Percentiles rank a stretch among this genome's conserved stretches.
Evolutionary conservation across 31 red algal species (phyloP).

Genomic region (Odonthalia washingtoniensis): DNA sequence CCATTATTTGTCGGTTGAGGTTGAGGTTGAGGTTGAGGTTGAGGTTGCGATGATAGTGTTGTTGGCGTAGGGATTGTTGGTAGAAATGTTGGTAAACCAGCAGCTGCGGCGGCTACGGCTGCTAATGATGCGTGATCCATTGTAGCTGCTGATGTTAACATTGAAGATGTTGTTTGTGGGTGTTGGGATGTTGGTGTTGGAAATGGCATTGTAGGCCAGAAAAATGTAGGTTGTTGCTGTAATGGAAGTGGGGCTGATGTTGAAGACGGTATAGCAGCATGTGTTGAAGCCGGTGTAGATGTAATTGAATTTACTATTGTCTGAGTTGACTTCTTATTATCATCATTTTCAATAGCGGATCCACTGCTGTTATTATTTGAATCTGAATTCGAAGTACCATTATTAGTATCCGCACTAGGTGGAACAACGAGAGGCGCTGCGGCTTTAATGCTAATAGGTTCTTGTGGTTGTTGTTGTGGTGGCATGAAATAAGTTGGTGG

Average conservation of each 20-base stretch:
- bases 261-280: not conserved
- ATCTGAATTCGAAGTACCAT: not conserved
- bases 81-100: not conserved
- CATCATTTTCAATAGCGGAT: not conserved
- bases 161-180: not conserved
- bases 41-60: not conserved
- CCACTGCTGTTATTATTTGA: not conserved
- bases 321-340: not conserved
- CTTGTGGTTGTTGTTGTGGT: not conserved
- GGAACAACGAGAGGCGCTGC: not conserved
- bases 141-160: not conserved
- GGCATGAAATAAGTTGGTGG: not conserved
- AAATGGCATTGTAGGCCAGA: conserved; percentile 1
- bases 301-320: not conserved
- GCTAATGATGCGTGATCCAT: not conserved
- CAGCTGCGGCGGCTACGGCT: not conserved
- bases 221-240: not conserved
- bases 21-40: not conserved
- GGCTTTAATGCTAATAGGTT: not conserved
- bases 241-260: not conserved
- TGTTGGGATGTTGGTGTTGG: not conserved
- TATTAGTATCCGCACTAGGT: not conserved
- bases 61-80: not conserved
- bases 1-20: not conserved
- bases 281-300: not conserved